Percentiles rank a stretch among this genome's conserved stretches.
Evolutionary conservation across 1,284 basidiomycete genomes (phyloP).

Genomic region (Malassezia equina): DNA sequence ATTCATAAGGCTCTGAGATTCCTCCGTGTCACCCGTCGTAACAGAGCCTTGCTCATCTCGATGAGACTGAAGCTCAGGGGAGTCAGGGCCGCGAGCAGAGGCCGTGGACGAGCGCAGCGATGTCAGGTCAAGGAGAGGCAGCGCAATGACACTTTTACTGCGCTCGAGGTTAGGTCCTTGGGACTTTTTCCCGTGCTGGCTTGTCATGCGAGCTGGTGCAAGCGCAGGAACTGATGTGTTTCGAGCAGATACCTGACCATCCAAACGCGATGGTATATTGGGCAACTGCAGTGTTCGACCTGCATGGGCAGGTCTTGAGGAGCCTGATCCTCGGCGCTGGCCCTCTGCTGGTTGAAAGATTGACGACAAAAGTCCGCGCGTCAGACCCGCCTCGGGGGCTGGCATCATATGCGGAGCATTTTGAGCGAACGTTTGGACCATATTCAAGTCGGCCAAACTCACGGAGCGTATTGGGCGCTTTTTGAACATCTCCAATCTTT

Average conservation of each 20-base stretch:
- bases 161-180: conserved; percentile 49
- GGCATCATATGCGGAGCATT: conserved; percentile 6
- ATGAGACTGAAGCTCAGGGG: not conserved
- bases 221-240: not conserved
- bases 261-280: not conserved
- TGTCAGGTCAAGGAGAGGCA: conserved; percentile 52
- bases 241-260: not conserved
- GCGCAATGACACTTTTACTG: conserved; percentile 60
- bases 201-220: not conserved
- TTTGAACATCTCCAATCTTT: conserved; percentile 61
- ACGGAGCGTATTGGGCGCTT: conserved; percentile 57
- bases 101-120: conserved; percentile 49
- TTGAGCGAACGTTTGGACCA: not conserved
- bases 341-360: conserved; percentile 41
- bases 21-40: not conserved
- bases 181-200: not conserved
- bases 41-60: not conserved
- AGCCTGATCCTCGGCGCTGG: not conserved
- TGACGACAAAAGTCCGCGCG: conserved; percentile 39
- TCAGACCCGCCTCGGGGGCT: conserved; percentile 13
- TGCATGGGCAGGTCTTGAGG: not conserved
- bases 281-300: conserved; percentile 4
- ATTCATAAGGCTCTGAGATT: not conserved
- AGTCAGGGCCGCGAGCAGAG: not conserved
- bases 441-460: conserved; percentile 37